phyloP scores from a whole-genome alignment of 2,329 filamentous ascomycete species.

The Arthrinium phaeospermum region DNA sequence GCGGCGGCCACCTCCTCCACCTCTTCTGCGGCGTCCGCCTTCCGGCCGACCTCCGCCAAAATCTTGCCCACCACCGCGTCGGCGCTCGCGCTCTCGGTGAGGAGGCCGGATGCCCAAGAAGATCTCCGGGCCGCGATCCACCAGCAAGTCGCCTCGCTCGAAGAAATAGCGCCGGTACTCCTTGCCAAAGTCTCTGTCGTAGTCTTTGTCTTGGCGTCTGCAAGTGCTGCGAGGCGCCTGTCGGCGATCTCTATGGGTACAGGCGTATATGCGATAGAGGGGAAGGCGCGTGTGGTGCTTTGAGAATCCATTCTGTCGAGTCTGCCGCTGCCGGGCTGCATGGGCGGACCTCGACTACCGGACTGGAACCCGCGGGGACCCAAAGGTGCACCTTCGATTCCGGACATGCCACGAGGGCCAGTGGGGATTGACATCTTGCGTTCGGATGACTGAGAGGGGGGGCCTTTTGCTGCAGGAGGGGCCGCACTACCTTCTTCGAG shows the following conservation, averaged over 20 bases:
- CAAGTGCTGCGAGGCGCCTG: slow-evolving; percentile 66
- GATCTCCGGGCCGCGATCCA: slow-evolving; percentile 75
- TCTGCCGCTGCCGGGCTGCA: slow-evolving; percentile 24
- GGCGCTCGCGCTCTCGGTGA: slow-evolving; percentile 53
- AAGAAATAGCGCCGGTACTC: slow-evolving; percentile 76
- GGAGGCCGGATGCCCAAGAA: slow-evolving; percentile 69
- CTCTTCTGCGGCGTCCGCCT: slow-evolving; percentile 30
- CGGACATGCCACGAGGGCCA: slow-evolving; percentile 36
- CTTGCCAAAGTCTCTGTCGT: slow-evolving; percentile 48
- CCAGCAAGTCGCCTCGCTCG: slow-evolving; percentile 68
- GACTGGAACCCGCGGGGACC: slow-evolving; percentile 48
- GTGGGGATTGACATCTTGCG: slow-evolving; percentile 37
- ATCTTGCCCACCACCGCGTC: slow-evolving; percentile 37
- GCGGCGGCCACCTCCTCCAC: slow-evolving; percentile 33
- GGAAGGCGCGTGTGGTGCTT: slow-evolving; percentile 46
- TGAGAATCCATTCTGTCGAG: slow-evolving; percentile 25
- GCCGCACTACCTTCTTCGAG: slow-evolving; percentile 55
- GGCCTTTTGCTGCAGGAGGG: slow-evolving; percentile 30
- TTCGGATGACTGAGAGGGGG: slow-evolving; percentile 26
- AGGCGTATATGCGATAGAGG: slow-evolving; percentile 56
- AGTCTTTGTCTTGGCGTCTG: slow-evolving; percentile 52
- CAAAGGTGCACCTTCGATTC: slow-evolving; percentile 42
- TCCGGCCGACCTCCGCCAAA: slow-evolving; percentile 26
- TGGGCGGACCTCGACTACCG: slow-evolving; percentile 30
- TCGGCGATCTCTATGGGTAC: slow-evolving; percentile 69